Base-by-base conservation (phyloP, 345 rosid species). In the Citrus sp. region DNA sequence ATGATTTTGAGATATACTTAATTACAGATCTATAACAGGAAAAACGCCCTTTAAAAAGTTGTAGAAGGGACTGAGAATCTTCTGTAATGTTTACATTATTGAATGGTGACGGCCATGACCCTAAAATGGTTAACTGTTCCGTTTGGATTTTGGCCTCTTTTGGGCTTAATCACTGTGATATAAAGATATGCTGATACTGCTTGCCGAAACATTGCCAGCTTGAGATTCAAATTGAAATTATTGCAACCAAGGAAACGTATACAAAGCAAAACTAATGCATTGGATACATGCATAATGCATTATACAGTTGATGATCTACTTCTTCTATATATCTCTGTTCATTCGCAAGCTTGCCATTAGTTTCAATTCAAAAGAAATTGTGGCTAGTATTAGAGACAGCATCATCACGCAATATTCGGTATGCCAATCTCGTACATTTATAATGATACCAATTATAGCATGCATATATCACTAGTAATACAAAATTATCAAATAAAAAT, bases 381-480 rank as follows among this genome's bases (percentile, higher is more conserved):
- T 46, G 59, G 24, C 67, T 82, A 12, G 25, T 55, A 65, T 30
- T 30, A 65, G 49, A 60, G 77, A 78, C 78, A 84, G 46, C 77
- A 74, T 80, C 73, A 65, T 54, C 60, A 27, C 28, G 25, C 37
- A 61, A 74, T 74, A 34, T 59, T 34, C 28, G 2, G 42, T 55
- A 32, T 54, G 40, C 42, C 24, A 21, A 72, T 56, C 35, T 34
- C 51, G 22, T 13, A 24, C 32, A 46, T 21, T 37, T 14, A 7
- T 58, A 68, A 40, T 21, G 7, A 55, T 7, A 56, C 22, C 19
- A 72, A 56, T 72, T 32, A 70, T 46, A 0, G 35, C 58, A 69
- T 30, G 8, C 30, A n/a, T 9, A 25, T 10, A 24, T 37, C 49
- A 37, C 22, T 67, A 9, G n/a, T 69, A 46, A 10, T 42, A 46